Conservation (phyloP, 371 early-diverging fungal genomes). For the Lichtheimia ramosa region DNA sequence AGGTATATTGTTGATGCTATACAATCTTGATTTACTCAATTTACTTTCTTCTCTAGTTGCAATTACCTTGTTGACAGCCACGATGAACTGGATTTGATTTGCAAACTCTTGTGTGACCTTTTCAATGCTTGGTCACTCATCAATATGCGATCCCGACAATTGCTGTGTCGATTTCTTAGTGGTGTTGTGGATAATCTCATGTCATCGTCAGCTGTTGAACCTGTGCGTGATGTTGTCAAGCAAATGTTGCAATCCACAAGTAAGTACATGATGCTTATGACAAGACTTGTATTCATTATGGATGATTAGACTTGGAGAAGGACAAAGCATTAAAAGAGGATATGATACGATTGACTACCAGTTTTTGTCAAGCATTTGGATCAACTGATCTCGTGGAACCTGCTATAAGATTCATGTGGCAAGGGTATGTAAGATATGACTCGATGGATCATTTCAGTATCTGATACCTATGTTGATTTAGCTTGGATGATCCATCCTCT, state of each 20-base stretch:
- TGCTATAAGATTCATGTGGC: conserved; percentile 18
- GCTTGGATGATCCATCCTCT: conserved; percentile 23
- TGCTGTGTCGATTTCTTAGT: conserved; percentile 13
- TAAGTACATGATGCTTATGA: too few relatives aligned
- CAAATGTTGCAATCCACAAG: too few relatives aligned
- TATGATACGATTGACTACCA: conserved; percentile 15
- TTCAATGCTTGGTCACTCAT: conserved; percentile 21
- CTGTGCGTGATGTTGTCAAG: too few relatives aligned
- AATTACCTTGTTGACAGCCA: background rate
- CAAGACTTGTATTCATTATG: background rate
- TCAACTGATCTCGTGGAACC: conserved; percentile 21
- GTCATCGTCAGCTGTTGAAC: background rate
- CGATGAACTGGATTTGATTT: conserved; percentile 5
- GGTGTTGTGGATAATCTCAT: background rate
- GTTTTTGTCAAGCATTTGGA: conserved; percentile 29
- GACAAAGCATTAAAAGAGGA: conserved; percentile 19
- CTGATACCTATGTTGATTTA: conserved; percentile 1
- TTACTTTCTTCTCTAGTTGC: background rate
- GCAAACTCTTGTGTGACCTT: conserved; percentile 15
- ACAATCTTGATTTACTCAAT: too few relatives aligned
- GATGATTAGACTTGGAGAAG: conserved; percentile 24
- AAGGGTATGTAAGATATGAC: conserved; percentile 15
- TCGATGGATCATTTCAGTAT: background rate
- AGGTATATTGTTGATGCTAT: conserved; percentile 11
- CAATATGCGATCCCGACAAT: conserved; percentile 15